Evolutionary conservation across 2,329 filamentous ascomycete species (phyloP).

Genomic region (Leptographium wingfieldii): DNA sequence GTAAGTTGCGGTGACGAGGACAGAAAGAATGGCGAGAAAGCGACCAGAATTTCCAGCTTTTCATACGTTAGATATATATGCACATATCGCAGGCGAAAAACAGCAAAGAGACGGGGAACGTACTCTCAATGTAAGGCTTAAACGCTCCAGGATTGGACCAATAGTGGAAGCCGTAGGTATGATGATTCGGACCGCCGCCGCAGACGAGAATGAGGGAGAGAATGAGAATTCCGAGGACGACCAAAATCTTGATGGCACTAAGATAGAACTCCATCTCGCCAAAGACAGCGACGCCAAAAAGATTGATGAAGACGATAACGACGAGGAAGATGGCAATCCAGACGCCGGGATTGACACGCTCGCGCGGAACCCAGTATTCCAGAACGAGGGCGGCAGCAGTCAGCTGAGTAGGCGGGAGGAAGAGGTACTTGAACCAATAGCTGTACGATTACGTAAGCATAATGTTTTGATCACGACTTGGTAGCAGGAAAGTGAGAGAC

Average conservation of each 20-base stretch:
- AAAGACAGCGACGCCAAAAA: slow-evolving; percentile 39
- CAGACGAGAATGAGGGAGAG: slow-evolving; percentile 42
- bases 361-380: slow-evolving; percentile 31
- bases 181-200: slow-evolving; percentile 37
- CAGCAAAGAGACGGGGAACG: slow-evolving; percentile 3
- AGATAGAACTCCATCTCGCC: slow-evolving; percentile 33
- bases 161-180: slow-evolving; percentile 28
- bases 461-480: no score
- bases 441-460: not conserved
- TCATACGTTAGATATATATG: not conserved
- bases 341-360: slow-evolving; percentile 50
- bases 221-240: slow-evolving; percentile 43
- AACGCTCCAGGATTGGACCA: slow-evolving; percentile 31
- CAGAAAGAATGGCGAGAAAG: slow-evolving; percentile 9
- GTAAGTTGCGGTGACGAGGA: slow-evolving; percentile 24
- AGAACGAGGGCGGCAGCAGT: slow-evolving; percentile 26
- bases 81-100: not conserved
- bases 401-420: slow-evolving; percentile 25
- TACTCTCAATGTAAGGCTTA: slow-evolving; percentile 6
- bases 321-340: slow-evolving; percentile 65
- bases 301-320: slow-evolving; percentile 55
- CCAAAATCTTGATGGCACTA: slow-evolving; percentile 28
- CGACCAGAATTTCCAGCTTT: slow-evolving; percentile 23
- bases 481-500: not conserved
- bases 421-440: slow-evolving; percentile 32